These are phyloP conservation scores for Fusarium sacchari DNA, from an alignment of 2,329 filamentous ascomycete species.

Conservation along the genomic window DNA sequence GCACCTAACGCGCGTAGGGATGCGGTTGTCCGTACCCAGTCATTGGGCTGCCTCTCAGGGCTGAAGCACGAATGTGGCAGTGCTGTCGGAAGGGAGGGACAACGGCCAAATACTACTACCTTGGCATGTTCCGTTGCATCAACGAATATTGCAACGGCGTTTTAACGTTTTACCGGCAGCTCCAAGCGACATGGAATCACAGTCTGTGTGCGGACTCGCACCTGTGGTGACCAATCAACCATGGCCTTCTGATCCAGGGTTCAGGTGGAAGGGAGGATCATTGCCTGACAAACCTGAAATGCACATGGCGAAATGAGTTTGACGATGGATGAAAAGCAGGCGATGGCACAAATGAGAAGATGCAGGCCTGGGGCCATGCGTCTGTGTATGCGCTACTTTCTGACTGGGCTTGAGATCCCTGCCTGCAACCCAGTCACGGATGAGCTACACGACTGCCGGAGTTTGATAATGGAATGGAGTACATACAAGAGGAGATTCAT, in stretches of 20 bases:
- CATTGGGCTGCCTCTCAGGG: slow-evolving; percentile 28
- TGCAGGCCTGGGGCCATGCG: slow-evolving; percentile 27
- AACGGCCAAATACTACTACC: slow-evolving; percentile 26
- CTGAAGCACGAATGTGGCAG: slow-evolving; percentile 36
- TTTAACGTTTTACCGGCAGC: slow-evolving; percentile 12
- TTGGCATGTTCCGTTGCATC: slow-evolving; percentile 17
- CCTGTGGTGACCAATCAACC: background rate
- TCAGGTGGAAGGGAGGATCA: slow-evolving; percentile 3
- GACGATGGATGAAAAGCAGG: slow-evolving; percentile 24
- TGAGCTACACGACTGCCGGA: slow-evolving; percentile 30
- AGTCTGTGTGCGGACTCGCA: background rate
- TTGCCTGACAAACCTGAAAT: slow-evolving; percentile 21
- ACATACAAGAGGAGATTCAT: slow-evolving; percentile 22
- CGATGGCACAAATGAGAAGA: slow-evolving; percentile 24
- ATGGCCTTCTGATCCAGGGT: background rate
- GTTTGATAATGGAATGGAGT: slow-evolving; percentile 16
- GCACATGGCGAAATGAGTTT: slow-evolving; percentile 21
- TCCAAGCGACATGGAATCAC: background rate
- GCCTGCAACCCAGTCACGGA: slow-evolving; percentile 27
- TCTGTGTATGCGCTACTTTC: slow-evolving; percentile 41
- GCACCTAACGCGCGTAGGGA: slow-evolving; percentile 21
- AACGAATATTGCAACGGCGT: background rate
- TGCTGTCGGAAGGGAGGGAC: slow-evolving; percentile 25
- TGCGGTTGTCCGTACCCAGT: slow-evolving; percentile 12
- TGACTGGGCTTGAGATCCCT: slow-evolving; percentile 42